Evolutionary conservation across 371 early-diverging fungal genomes (phyloP).

Genomic region (Saksenaea vasiformis): DNA sequence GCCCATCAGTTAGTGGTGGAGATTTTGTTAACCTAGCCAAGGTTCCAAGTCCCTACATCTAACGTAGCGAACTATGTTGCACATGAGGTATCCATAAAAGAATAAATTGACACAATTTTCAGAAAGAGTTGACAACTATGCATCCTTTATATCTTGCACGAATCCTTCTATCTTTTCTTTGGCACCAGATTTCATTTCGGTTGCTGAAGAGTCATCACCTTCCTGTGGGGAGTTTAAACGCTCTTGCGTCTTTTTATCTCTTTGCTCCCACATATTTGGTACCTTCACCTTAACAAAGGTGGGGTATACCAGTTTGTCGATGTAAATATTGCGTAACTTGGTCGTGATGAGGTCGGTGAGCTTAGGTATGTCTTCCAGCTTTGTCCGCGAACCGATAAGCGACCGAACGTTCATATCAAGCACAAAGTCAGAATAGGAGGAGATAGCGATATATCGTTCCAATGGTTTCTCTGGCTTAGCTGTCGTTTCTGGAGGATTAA

Average conservation of each 20-base stretch:
- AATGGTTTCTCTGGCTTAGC: constrained; percentile 39
- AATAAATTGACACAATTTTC: no score
- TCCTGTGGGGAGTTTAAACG: neutral
- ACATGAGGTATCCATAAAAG: no score
- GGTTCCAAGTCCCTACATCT: no score
- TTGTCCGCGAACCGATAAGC: constrained; percentile 89
- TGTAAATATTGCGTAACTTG: constrained; percentile 70
- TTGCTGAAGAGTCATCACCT: neutral
- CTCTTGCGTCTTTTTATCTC: constrained; percentile 19
- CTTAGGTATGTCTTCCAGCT: constrained; percentile 93
- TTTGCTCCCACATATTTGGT: constrained; percentile 46
- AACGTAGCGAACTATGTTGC: no score
- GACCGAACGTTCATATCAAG: constrained; percentile 88
- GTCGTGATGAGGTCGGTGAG: constrained; percentile 81
- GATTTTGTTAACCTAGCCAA: no score
- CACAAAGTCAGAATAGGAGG: constrained; percentile 71
- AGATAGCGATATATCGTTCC: constrained; percentile 62
- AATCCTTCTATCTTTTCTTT: constrained; percentile 41
- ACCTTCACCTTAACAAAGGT: constrained; percentile 56
- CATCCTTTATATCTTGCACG: constrained; percentile 39
- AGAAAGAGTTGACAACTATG: constrained; percentile 1
- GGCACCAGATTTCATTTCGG: constrained; percentile 17
- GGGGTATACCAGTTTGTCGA: constrained; percentile 65
- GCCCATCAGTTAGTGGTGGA: no score
- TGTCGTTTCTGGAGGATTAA: constrained; percentile 47